phyloP scores from a whole-genome alignment of 345 rosid species.

The Eucalyptus cloeziana region DNA sequence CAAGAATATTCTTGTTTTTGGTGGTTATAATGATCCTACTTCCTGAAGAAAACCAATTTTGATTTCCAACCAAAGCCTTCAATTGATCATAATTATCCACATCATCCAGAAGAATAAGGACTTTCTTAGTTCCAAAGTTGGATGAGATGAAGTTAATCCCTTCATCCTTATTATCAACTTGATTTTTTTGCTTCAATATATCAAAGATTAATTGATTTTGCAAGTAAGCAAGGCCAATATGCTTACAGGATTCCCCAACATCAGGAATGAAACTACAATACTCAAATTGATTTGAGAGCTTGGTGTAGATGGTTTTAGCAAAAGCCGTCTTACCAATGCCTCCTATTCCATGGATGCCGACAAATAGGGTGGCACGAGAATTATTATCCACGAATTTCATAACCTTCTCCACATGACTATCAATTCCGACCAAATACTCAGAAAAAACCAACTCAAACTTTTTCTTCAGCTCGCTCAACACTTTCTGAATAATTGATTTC shows the following conservation, averaged over 20 bases:
- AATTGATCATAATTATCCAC: not conserved
- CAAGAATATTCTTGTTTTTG: not conserved
- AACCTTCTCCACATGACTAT: not conserved
- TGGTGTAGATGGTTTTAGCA: not conserved
- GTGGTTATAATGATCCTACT: not conserved
- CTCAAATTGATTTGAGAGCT: not conserved
- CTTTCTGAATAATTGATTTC: not conserved
- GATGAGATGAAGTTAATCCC: not conserved
- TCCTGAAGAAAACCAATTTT: not conserved
- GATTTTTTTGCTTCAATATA: not conserved
- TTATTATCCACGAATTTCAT: not conserved
- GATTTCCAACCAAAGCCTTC: not conserved
- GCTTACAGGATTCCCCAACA: not conserved
- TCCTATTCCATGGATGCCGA: not conserved
- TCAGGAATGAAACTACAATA: not conserved
- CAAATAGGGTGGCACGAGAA: not conserved
- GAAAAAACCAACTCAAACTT: not conserved
- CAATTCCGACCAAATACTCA: not conserved
- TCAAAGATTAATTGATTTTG: not conserved
- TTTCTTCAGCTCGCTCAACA: not conserved
- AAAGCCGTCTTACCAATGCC: not conserved
- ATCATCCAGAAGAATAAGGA: not conserved
- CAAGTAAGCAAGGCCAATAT: not conserved
- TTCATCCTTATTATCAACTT: not conserved
- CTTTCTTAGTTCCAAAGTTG: constrained; percentile 3